Percentiles rank a stretch among this genome's conserved stretches.
Conservation (phyloP, 345 rosid genomes). For the Raphanus raphanistrum region DNA sequence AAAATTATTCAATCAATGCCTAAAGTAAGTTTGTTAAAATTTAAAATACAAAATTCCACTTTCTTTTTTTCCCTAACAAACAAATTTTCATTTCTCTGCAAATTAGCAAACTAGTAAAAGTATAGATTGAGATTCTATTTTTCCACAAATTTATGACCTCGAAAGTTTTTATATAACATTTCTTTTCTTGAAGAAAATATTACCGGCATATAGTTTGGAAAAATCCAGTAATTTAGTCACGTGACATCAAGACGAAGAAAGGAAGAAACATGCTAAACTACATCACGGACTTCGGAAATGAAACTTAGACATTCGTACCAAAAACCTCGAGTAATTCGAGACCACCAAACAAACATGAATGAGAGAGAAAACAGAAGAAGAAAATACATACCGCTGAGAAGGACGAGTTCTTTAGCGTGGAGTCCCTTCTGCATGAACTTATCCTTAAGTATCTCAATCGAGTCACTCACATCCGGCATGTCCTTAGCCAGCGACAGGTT, state of each 20-base stretch:
- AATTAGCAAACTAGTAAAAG: background rate
- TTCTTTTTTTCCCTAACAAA: background rate
- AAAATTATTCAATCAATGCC: background rate
- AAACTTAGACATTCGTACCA: conserved; percentile 44
- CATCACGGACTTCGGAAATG: conserved; percentile 6
- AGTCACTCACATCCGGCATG: conserved; percentile 69
- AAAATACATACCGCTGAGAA: conserved; percentile 55
- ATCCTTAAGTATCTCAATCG: conserved; percentile 54
- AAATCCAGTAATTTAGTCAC: conserved; percentile 1
- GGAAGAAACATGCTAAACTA: conserved; percentile 26
- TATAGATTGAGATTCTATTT: background rate
- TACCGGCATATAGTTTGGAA: background rate
- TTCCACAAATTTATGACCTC: background rate
- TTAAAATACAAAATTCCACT: background rate
- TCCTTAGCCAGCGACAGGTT: conserved; percentile 48
- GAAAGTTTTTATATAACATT: background rate
- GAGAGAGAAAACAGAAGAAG: conserved; percentile 34
- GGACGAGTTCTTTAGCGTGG: conserved; percentile 68
- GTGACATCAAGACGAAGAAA: conserved; percentile 15
- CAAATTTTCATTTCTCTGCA: background rate
- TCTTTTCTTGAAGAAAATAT: background rate
- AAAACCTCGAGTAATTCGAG: conserved; percentile 16
- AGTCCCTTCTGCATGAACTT: conserved; percentile 66
- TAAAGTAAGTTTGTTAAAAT: background rate
- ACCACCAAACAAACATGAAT: conserved; percentile 45